Conservation (phyloP, 768 basidiomycete species). For the Amanita fuliginea region DNA sequence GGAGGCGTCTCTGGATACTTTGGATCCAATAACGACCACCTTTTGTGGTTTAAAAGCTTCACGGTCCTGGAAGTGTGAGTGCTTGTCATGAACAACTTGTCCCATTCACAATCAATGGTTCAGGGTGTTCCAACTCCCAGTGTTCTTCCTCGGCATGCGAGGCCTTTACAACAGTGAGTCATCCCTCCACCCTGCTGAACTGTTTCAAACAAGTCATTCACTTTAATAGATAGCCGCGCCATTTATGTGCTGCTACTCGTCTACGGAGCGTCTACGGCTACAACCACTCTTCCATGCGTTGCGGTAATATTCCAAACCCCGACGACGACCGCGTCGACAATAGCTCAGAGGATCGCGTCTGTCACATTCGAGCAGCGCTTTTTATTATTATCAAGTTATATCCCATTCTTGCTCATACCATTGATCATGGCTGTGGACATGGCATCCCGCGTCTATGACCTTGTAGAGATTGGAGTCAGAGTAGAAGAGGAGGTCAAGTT, state of each 20-base stretch:
- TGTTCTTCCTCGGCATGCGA: conserved; percentile 58
- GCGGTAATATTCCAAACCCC: conserved; percentile 46
- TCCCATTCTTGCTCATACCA: conserved; percentile 69
- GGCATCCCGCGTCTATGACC: conserved; percentile 22
- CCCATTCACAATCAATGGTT: too few species aligned
- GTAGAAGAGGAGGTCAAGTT: conserved; percentile 17
- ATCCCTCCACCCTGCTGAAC: neutral
- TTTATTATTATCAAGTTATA: conserved; percentile 55
- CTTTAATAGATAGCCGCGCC: conserved; percentile 28
- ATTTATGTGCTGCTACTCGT: conserved; percentile 56
- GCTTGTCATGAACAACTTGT: too few species aligned
- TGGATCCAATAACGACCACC: conserved; percentile 20
- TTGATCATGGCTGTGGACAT: conserved; percentile 68
- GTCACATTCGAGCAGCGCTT: conserved; percentile 40
- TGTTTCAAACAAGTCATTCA: neutral
- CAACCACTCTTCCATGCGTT: conserved; percentile 69
- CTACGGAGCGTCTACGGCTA: conserved; percentile 71
- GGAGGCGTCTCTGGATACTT: conserved; percentile 35
- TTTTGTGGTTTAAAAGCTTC: conserved; percentile 60
- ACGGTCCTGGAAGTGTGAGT: conserved; percentile 52
- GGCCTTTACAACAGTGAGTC: conserved; percentile 45
- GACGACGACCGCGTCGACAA: conserved; percentile 18
- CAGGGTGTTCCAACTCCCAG: conserved; percentile 65
- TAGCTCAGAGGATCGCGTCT: conserved; percentile 19
- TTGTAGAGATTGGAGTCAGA: conserved; percentile 13